These are phyloP conservation scores for Hyaloscypha finlandica DNA, from an alignment of 495 filamentous ascomycete genomes.

Conservation along the genomic window DNA sequence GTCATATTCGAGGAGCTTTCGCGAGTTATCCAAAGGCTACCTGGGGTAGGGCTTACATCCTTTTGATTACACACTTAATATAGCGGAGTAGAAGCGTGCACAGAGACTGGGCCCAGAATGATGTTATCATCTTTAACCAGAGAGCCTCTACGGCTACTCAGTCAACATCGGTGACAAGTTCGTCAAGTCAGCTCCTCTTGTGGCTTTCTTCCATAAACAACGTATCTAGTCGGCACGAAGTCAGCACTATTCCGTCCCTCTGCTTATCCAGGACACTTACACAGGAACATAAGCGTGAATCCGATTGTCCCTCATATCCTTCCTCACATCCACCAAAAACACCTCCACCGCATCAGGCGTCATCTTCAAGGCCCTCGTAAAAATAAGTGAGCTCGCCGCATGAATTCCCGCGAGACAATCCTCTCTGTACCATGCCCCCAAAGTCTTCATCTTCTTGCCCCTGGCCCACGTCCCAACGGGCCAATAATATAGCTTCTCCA, in stretches of 20 bases:
- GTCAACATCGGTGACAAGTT: too few relatives aligned
- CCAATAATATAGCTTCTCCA: conserved; percentile 19
- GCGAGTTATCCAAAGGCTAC: too few relatives aligned
- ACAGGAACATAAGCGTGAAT: conserved; percentile 43
- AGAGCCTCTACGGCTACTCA: too few relatives aligned
- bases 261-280: conserved; percentile 14
- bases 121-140: too few relatives aligned
- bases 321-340: conserved; percentile 46
- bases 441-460: conserved; percentile 34
- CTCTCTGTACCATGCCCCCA: conserved; percentile 21
- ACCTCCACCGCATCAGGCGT: conserved; percentile 45
- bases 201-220: conserved; percentile 18
- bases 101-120: too few relatives aligned
- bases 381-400: conserved; percentile 18
- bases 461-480: conserved; percentile 12
- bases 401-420: conserved; percentile 39
- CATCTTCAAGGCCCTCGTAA: conserved; percentile 47
- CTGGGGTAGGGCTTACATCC: too few relatives aligned
- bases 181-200: neutral
- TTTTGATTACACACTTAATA: too few relatives aligned
- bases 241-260: neutral
- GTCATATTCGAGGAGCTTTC: too few relatives aligned
- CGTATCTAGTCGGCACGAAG: neutral
- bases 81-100: too few relatives aligned
- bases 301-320: conserved; percentile 46